These are phyloP conservation scores for Prosopis cineraria DNA, from an alignment of 306 rosid species.

Conservation along the genomic window DNA sequence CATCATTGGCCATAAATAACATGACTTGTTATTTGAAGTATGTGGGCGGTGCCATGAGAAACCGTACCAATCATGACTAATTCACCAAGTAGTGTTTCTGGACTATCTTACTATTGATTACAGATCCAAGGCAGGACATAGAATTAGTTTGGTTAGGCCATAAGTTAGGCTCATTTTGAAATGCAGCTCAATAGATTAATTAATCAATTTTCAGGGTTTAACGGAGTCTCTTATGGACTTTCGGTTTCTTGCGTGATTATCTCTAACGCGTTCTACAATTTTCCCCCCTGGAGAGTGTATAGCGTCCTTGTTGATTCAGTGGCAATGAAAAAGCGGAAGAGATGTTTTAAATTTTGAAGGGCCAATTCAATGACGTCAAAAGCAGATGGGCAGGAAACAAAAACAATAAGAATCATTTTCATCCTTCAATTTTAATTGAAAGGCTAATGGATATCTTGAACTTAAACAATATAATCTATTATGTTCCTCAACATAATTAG, in stretches of 20 bases:
- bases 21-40: too few relatives aligned
- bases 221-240: neutral
- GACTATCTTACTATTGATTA: neutral
- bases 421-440: too few relatives aligned
- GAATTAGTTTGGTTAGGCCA: neutral
- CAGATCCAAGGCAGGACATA: neutral
- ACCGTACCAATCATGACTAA: too few relatives aligned
- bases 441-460: too few relatives aligned
- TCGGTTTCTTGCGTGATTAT: neutral
- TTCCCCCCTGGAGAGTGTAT: too few relatives aligned
- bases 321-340: neutral
- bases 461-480: too few relatives aligned
- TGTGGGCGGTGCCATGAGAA: too few relatives aligned
- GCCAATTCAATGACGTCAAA: neutral
- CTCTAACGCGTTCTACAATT: neutral
- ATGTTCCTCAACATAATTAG: too few relatives aligned
- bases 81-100: neutral
- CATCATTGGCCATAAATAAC: too few relatives aligned
- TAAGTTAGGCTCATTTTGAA: neutral
- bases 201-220: neutral
- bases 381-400: too few relatives aligned
- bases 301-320: too few relatives aligned
- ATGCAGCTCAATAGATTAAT: neutral
- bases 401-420: too few relatives aligned
- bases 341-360: neutral